A percentile compares a stretch with the other conserved stretches of the same genome.
Evolutionary conservation across 1,284 basidiomycete species (phyloP).

Genomic region (Malassezia restricta): DNA sequence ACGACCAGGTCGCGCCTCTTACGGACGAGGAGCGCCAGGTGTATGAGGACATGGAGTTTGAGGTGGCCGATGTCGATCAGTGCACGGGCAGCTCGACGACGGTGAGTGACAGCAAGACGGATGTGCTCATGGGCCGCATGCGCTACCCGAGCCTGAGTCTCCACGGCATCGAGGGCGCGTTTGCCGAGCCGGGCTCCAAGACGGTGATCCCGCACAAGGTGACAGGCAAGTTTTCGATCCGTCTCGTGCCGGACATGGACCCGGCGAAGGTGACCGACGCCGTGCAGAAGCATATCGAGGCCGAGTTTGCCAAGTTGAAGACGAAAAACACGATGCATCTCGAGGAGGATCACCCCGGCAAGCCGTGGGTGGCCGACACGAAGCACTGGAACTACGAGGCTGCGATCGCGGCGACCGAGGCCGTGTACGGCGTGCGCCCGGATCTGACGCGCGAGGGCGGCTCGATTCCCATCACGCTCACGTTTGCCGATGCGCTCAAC

Average conservation of each 20-base stretch:
- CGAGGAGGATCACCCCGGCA: slow-evolving; percentile 35
- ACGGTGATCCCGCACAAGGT: slow-evolving; percentile 90
- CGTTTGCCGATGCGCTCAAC: slow-evolving; percentile 62
- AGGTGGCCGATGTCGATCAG: slow-evolving; percentile 60
- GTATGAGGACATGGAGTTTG: slow-evolving; percentile 47
- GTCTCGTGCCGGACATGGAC: slow-evolving; percentile 74
- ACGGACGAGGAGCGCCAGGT: slow-evolving; percentile 63
- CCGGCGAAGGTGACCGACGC: slow-evolving; percentile 47
- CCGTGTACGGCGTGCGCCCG: slow-evolving; percentile 67
- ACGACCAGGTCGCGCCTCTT: slow-evolving; percentile 69
- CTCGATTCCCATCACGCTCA: slow-evolving; percentile 88
- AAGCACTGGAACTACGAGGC: slow-evolving; percentile 90
- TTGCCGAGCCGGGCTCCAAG: slow-evolving; percentile 59
- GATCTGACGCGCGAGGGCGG: slow-evolving; percentile 89
- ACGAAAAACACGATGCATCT: slow-evolving; percentile 43
- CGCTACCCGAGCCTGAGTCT: slow-evolving; percentile 71
- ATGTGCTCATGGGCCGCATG: slow-evolving; percentile 70
- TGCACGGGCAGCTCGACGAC: slow-evolving; percentile 68
- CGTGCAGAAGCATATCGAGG: slow-evolving; percentile 37
- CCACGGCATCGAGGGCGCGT: slow-evolving; percentile 95
- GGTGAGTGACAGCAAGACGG: slow-evolving; percentile 65
- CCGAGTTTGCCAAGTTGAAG: slow-evolving; percentile 37
- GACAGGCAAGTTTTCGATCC: slow-evolving; percentile 52
- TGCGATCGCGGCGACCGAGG: slow-evolving; percentile 69
- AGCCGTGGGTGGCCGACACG: slow-evolving; percentile 44